These are phyloP conservation scores for Coccomyxa sp. DNA, from an alignment of 139 green algal species.

Conservation along the genomic window DNA sequence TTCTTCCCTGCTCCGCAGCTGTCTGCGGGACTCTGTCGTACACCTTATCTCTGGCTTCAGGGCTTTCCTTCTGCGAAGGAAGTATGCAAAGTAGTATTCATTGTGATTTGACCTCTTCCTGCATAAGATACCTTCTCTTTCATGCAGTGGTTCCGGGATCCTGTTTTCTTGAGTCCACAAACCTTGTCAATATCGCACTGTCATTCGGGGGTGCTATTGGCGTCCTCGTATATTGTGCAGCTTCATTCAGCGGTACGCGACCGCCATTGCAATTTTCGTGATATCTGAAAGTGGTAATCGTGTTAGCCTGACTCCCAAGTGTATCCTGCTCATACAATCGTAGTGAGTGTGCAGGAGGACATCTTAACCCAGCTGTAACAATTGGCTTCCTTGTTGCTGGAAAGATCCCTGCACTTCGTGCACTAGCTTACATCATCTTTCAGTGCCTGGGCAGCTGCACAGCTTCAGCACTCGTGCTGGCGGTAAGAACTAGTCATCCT, in stretches of 20 bases:
- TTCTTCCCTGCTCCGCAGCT: no score
- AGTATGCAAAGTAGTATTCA: no score
- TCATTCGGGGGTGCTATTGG: neutral
- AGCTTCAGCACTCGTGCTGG: neutral
- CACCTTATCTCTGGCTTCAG: no score
- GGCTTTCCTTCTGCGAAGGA: no score
- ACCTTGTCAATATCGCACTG: neutral
- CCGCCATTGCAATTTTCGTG: neutral
- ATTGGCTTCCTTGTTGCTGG: neutral
- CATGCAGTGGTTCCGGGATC: neutral
- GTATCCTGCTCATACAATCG: neutral
- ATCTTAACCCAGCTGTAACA: neutral
- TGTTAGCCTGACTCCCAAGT: neutral
- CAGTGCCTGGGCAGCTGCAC: neutral
- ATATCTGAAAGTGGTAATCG: neutral
- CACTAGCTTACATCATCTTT: neutral
- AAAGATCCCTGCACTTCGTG: neutral
- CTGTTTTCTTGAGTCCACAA: neutral
- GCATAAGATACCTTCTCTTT: neutral
- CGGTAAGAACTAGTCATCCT: no score
- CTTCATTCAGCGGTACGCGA: neutral
- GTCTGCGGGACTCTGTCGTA: no score
- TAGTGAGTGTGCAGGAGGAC: neutral
- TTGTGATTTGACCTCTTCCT: neutral
- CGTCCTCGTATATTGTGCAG: neutral